Percentiles rank a stretch among this genome's conserved stretches.
phyloP scores from a whole-genome alignment of 257 asterid genomes.

The Solanum pinnatisectum region DNA sequence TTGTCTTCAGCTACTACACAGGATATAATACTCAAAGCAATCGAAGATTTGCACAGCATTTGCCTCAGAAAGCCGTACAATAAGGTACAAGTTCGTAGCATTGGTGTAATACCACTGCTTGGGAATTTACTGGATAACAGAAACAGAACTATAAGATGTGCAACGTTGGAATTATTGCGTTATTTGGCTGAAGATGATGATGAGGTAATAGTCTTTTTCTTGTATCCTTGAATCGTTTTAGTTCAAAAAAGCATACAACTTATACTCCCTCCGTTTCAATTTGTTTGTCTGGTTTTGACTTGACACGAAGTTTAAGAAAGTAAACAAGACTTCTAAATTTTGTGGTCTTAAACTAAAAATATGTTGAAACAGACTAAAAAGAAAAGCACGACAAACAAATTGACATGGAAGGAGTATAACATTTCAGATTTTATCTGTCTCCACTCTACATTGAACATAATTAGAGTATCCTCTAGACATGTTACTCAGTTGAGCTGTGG shows the following conservation, averaged over 20 bases:
- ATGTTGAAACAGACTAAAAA: no score
- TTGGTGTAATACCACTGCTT: conserved; percentile 58
- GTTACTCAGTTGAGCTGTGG: background rate
- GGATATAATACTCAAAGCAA: conserved; percentile 58
- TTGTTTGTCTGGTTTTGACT: background rate
- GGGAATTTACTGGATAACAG: conserved; percentile 38
- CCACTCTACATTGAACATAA: background rate
- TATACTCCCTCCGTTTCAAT: background rate
- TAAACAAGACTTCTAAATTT: no score
- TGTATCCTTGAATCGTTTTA: background rate
- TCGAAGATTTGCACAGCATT: conserved; percentile 41
- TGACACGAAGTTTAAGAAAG: background rate
- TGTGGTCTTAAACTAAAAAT: background rate
- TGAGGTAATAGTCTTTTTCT: conserved; percentile 39
- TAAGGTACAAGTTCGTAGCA: conserved; percentile 44
- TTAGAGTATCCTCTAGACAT: background rate
- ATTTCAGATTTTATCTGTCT: background rate
- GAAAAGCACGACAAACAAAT: background rate
- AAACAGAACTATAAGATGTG: conserved; percentile 42
- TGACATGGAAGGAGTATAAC: background rate
- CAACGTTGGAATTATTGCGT: conserved; percentile 32
- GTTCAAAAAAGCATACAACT: background rate
- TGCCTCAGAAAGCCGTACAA: conserved; percentile 41
- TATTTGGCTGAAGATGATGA: conserved; percentile 57
- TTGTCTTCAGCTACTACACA: conserved; percentile 59